Percentiles rank a stretch among this genome's conserved stretches.
Conservation (phyloP, 768 basidiomycete species). For the Russula lepida region DNA sequence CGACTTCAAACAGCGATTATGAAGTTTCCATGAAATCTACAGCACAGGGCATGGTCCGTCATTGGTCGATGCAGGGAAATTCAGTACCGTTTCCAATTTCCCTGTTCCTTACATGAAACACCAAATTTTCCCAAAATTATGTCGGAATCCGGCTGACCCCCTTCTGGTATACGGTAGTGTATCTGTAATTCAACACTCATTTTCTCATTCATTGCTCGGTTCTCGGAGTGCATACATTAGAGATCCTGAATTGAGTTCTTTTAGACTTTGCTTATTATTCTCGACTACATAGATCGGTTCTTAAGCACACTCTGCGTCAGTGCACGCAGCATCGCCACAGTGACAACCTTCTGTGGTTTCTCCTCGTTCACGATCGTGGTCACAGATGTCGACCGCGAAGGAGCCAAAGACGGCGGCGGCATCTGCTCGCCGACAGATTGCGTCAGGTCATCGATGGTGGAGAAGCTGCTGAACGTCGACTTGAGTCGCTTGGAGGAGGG, state of each 20-base stretch:
- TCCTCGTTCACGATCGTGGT: constrained; percentile 15
- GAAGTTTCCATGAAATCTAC: too few species aligned
- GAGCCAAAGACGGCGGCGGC: constrained; percentile 14
- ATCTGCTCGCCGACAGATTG: neutral
- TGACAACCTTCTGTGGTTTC: constrained; percentile 4
- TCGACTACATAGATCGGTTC: neutral
- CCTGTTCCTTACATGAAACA: too few species aligned
- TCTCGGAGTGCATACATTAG: too few species aligned
- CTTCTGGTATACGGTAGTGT: too few species aligned
- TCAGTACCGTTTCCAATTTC: too few species aligned
- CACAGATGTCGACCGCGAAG: constrained; percentile 14
- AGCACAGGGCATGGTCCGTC: too few species aligned
- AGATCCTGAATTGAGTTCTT: neutral
- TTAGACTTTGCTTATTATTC: neutral
- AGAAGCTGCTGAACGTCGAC: constrained; percentile 13
- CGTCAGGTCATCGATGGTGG: constrained; percentile 1
- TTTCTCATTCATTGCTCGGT: too few species aligned
- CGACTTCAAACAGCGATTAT: too few species aligned
- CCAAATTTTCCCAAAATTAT: too few species aligned
- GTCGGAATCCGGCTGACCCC: too few species aligned
- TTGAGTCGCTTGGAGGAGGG: constrained; percentile 20
- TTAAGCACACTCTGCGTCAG: constrained; percentile 13
- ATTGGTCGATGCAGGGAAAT: too few species aligned
- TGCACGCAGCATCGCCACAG: constrained; percentile 21
- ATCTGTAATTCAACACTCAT: too few species aligned